Percentiles rank a stretch among this genome's conserved stretches.
Conservation (phyloP, 2,329 filamentous ascomycete species). For the Colletotrichum sp. region DNA sequence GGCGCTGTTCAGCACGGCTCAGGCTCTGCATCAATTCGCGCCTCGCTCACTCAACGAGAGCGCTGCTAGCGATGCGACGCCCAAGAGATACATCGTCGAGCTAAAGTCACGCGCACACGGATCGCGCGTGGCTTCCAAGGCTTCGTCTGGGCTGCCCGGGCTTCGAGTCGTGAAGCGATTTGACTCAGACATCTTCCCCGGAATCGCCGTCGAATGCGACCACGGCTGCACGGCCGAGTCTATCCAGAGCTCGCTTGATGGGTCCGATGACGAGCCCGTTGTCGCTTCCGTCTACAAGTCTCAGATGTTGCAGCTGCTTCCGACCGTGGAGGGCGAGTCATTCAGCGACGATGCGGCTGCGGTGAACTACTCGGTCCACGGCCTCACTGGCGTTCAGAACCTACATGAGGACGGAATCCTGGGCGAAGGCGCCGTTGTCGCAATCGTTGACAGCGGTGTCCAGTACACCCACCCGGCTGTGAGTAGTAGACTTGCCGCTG, state of each 20-base stretch:
- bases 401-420: conserved; percentile 40
- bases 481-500: background rate
- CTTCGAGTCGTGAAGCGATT: conserved; percentile 15
- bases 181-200: conserved; percentile 36
- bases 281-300: conserved; percentile 14
- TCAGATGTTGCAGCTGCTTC: background rate
- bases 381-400: conserved; percentile 42
- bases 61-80: background rate
- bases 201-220: conserved; percentile 36
- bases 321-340: background rate
- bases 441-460: conserved; percentile 44
- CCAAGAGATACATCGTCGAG: conserved; percentile 20
- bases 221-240: conserved; percentile 34
- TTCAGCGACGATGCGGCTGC: conserved; percentile 17
- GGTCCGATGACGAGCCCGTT: conserved; percentile 27
- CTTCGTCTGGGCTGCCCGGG: background rate
- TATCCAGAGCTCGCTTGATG: conserved; percentile 34
- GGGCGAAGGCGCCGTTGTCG: conserved; percentile 42
- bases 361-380: conserved; percentile 32
- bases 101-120: background rate
- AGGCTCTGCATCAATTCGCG: background rate
- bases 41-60: background rate
- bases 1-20: background rate
- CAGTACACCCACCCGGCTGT: conserved; percentile 44
- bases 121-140: background rate